Evolutionary conservation across 2,329 filamentous ascomycete species (phyloP), one percentile per base, ranked within the genome.

Genomic region (Sclerotinia nivalis): DNA sequence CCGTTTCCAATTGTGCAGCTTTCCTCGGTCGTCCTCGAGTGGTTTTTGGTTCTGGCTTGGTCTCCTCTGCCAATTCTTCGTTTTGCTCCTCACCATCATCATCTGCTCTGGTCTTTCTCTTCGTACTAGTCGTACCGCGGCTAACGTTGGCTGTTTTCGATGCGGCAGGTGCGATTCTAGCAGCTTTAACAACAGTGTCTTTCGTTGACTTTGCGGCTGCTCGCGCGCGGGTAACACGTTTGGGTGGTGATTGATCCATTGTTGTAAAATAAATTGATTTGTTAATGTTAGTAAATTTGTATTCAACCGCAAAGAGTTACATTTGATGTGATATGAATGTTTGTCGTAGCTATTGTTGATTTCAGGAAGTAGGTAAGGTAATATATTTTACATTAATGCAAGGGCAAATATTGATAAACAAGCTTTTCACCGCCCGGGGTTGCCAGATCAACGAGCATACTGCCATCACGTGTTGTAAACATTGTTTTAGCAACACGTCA

Each of bases 221-320:
- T 74, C 82, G 76, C 58, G 83, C 82, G 73, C 87, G 84, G 72
- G 87, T 88, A 76, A 88, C 83, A 73, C 87, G 84, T 80, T 87
- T 87, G 49, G 86, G 87, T 66, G 87, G 86, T 70, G 85, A 88
- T 73, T 81, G 78, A 66, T 80, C 79, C 86, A 88, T 87, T 73
- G 66, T 56, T 70, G 49, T 13, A 18, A 28, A 31, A 34, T 58
- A 34, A 22, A 12, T 59, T 22, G 25, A 1, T 31, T 66, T 43
- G 37, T 59, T 20, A 37, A 66, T 31, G 37, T 59, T 45, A 58
- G n/a, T 65, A 52, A 40, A 25, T 40, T 28, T 49, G 31, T 7
- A 2, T 8, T 65, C 7, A 22, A 52, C 52, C 22, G n/a, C 37
- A 15, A 28, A 54, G 47, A 22, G 49, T 65, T 52, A 65, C 61